phyloP scores from a whole-genome alignment of 2,329 filamentous ascomycete species.

The Seiridium unicorne region DNA sequence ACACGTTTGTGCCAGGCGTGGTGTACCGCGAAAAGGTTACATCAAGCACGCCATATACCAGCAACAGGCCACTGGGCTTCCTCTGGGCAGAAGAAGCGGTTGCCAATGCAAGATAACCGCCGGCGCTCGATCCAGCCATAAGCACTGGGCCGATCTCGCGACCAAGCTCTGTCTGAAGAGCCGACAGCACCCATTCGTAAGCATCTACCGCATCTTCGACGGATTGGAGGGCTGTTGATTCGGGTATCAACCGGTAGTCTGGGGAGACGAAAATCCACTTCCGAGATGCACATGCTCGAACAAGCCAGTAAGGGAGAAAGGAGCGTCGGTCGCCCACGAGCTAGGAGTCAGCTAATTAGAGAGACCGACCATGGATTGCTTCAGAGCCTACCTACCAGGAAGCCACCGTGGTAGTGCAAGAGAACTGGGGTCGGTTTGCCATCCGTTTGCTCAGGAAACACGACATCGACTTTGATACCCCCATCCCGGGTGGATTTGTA shows the following conservation, averaged over 20 bases:
- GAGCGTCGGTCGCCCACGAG: constrained; percentile 10
- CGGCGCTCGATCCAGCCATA: constrained; percentile 12
- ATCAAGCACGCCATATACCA: constrained; percentile 11
- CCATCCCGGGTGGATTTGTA: constrained; percentile 1
- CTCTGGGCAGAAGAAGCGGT: constrained; percentile 1
- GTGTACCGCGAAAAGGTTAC: constrained; percentile 6
- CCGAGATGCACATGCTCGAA: constrained; percentile 3
- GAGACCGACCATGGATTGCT: no score
- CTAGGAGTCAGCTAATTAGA: no score
- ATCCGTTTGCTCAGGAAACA: neutral
- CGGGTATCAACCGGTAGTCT: constrained; percentile 13
- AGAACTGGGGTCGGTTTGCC: neutral
- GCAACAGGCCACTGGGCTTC: constrained; percentile 3
- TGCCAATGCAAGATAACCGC: constrained; percentile 9
- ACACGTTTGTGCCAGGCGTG: constrained; percentile 9
- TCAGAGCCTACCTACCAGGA: neutral
- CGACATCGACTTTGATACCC: neutral
- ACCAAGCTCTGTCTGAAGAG: neutral
- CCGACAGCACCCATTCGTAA: constrained; percentile 9
- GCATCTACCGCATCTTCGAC: constrained; percentile 9
- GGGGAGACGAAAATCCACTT: constrained; percentile 11
- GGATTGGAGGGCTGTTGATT: constrained; percentile 8
- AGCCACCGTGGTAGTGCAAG: constrained; percentile 3
- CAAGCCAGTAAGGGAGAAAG: constrained; percentile 11
- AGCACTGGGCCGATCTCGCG: constrained; percentile 2